Evolutionary conservation across 331 rosid species (phyloP), one percentile per base, ranked within the genome.

Genomic region (Malus hybrid): DNA sequence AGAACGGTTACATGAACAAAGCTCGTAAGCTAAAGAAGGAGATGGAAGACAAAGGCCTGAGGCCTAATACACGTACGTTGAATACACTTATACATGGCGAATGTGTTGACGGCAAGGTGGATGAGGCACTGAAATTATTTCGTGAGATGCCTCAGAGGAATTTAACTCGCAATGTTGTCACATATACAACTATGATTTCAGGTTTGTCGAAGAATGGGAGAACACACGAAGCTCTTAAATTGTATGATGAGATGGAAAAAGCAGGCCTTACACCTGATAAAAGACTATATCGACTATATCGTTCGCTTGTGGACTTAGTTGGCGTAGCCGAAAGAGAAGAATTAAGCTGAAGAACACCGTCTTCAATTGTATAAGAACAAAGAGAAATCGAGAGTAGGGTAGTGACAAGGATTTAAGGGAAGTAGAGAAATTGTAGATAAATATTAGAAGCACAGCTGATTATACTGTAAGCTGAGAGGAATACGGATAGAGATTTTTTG

Each of bases 171-270:
- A 88, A 82, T 28, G 80, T 77, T 6, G 87, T 84, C 19, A 90
- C 97, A 10, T 91, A 88, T 59, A 81, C 97, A 1, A 81, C 87
- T 4, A 81, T 94, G 71, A 90, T 94, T 69, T 85, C 92, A 4
- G 95, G 97, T 67, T 89, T 91, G 81, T 90, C 99, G 31, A 94
- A 85, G 81, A 87, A 74, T 54, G 98, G 96, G 11, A 91, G 97
- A 84, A 73, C 79, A 44, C 90, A 94, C 50, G 97, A 88, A 81
- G 96, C 96, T 44, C 90, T 90, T 75, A 70, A 73, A 73, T 76
- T 91, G 75, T 92, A 91, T 52, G 92, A 92, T 70, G 91, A 91
- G 84, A 90, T 94, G 96, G 85, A 81, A 65, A 65, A 46, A 79
- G 69, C 52, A 77, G 95, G 92, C 65, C 77, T 90, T 67, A 77